Evolutionary conservation across 306 rosid genomes (phyloP).

Genomic region (Vachellia collinsii): DNA sequence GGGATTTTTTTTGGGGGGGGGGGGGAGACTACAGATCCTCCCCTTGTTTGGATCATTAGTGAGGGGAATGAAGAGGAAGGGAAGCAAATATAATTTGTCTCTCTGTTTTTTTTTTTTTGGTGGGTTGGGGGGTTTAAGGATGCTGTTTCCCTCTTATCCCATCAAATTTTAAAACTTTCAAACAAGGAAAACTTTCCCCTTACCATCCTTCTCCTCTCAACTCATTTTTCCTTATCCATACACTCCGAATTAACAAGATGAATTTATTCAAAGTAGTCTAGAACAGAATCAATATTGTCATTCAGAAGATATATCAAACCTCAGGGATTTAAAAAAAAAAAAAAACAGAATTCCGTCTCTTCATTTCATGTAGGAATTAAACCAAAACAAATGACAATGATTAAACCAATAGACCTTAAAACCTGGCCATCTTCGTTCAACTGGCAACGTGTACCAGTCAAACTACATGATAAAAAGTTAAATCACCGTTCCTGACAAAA

Average conservation of each 20-base stretch:
- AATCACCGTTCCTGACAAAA: slow-evolving; percentile 20
- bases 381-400: not conserved
- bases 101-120: too few species aligned
- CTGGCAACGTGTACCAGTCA: not conserved
- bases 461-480: not conserved
- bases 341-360: not conserved
- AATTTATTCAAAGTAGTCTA: not conserved
- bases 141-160: not conserved
- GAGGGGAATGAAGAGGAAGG: not conserved
- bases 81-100: not conserved
- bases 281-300: not conserved
- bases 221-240: not conserved
- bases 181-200: not conserved
- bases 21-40: not conserved
- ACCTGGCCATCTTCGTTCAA: not conserved
- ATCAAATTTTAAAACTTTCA: not conserved
- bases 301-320: not conserved
- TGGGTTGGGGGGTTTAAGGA: not conserved
- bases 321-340: too few species aligned
- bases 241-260: not conserved
- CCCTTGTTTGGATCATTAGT: not conserved
- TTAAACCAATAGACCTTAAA: not conserved
- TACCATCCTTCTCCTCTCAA: not conserved
- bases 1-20: too few species aligned
- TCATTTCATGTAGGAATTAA: not conserved